Evolutionary conservation across 345 rosid genomes (phyloP).

Genomic region (Aurinia saxatilis): DNA sequence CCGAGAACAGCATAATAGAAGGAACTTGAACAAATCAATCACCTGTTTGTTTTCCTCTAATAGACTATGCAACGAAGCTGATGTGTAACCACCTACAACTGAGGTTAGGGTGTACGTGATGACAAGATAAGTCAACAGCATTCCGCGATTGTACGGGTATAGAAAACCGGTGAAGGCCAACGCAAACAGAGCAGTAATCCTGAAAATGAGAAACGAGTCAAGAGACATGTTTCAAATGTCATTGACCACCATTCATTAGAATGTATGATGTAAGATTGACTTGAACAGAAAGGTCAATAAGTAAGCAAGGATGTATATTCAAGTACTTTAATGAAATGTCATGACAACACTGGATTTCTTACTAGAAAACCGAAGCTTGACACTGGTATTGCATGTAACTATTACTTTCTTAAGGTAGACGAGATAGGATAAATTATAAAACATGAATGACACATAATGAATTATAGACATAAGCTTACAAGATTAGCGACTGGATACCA

Average conservation of each 20-base stretch:
- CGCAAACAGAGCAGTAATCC: slow-evolving; percentile 48
- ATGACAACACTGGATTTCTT: background rate
- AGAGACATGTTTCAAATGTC: background rate
- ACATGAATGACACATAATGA: background rate
- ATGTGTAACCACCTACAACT: slow-evolving; percentile 57
- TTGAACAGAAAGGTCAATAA: background rate
- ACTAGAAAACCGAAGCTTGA: too few relatives aligned
- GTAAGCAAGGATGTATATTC: background rate
- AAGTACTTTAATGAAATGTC: background rate
- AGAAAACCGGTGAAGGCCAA: slow-evolving; percentile 56
- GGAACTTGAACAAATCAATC: slow-evolving; percentile 17
- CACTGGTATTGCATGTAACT: too few relatives aligned
- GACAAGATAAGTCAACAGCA: slow-evolving; percentile 50
- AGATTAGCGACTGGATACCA: slow-evolving; percentile 65
- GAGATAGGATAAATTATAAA: background rate
- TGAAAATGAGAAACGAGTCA: slow-evolving; percentile 28
- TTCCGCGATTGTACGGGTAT: slow-evolving; percentile 70
- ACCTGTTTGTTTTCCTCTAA: slow-evolving; percentile 73
- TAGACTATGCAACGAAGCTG: slow-evolving; percentile 62
- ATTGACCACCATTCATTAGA: background rate
- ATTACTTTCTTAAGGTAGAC: too few relatives aligned
- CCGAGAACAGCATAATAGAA: background rate
- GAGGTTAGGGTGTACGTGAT: slow-evolving; percentile 52
- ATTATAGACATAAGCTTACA: slow-evolving; percentile 42
- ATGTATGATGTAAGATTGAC: background rate